Conservation (phyloP, 306 rosid genomes). For the Elaeagnus macrophylla region DNA sequence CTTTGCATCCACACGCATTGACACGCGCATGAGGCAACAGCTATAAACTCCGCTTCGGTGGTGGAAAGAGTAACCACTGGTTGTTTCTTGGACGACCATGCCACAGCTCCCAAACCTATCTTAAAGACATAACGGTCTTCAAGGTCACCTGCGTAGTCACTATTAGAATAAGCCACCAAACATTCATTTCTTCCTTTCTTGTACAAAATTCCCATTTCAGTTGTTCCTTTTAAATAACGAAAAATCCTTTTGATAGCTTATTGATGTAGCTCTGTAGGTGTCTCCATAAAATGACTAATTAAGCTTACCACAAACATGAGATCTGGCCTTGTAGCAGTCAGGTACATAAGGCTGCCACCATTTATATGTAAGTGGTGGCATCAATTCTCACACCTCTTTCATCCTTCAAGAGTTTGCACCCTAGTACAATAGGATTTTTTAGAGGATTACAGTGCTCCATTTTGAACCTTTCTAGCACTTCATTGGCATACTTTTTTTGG, state of each 20-base stretch:
- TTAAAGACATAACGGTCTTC: background rate
- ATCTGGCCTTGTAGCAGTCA: background rate
- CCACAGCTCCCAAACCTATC: background rate
- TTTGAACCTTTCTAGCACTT: too few species aligned
- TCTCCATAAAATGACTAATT: background rate
- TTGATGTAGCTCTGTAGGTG: background rate
- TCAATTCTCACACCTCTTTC: too few species aligned
- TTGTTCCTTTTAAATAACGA: background rate
- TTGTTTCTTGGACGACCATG: conserved; percentile 3
- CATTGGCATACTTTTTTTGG: too few species aligned
- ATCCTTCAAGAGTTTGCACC: too few species aligned
- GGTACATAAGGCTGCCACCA: too few species aligned
- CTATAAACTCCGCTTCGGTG: too few species aligned
- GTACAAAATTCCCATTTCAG: background rate
- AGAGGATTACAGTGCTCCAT: too few species aligned
- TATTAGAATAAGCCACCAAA: background rate
- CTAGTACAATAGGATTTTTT: too few species aligned
- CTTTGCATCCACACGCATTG: too few species aligned
- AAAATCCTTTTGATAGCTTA: background rate
- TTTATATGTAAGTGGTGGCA: too few species aligned
- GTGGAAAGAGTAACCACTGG: too few species aligned
- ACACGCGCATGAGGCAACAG: too few species aligned
- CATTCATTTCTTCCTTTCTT: background rate
- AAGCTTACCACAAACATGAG: background rate
- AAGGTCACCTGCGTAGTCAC: background rate